phyloP scores from a whole-genome alignment of 352 stramenopile genomes.

The Nothophytophthora sp. region DNA sequence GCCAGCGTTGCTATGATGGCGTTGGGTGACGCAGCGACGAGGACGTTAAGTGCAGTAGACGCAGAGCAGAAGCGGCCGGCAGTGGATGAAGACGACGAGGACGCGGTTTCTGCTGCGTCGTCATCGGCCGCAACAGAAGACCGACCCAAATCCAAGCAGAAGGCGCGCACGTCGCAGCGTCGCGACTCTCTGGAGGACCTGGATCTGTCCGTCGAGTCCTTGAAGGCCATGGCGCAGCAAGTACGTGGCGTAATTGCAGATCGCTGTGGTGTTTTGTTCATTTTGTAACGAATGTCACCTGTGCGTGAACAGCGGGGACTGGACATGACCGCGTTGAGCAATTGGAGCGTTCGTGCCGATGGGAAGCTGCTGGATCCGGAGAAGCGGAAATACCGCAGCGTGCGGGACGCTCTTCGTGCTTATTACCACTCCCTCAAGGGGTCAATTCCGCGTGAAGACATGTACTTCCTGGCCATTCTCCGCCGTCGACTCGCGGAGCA shows the following conservation, averaged over 20 bases:
- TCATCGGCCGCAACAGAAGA: neutral
- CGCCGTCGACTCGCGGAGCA: conserved; percentile 51
- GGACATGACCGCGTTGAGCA: conserved; percentile 28
- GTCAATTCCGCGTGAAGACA: conserved; percentile 56
- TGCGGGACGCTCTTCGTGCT: conserved; percentile 55
- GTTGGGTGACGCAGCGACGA: too few species aligned
- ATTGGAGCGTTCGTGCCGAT: conserved; percentile 43
- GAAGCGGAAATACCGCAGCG: conserved; percentile 40
- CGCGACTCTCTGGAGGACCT: conserved; percentile 33
- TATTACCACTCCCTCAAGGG: conserved; percentile 34
- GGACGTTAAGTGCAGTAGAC: too few species aligned
- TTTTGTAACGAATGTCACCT: neutral
- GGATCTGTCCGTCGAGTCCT: conserved; percentile 30
- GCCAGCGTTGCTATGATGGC: too few species aligned
- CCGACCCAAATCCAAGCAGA: conserved; percentile 6
- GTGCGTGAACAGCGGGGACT: conserved; percentile 38
- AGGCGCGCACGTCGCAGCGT: neutral
- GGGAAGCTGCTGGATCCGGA: conserved; percentile 44
- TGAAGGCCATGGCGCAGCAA: conserved; percentile 27
- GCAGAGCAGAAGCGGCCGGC: neutral
- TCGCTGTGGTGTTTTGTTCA: neutral
- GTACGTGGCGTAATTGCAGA: conserved; percentile 1
- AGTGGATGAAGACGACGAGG: neutral
- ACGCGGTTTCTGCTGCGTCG: neutral
- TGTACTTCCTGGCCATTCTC: conserved; percentile 75